Percentiles rank a stretch among this genome's conserved stretches.
Conservation (phyloP, 164 flowering plant species). For the Berberis thunbergii region DNA sequence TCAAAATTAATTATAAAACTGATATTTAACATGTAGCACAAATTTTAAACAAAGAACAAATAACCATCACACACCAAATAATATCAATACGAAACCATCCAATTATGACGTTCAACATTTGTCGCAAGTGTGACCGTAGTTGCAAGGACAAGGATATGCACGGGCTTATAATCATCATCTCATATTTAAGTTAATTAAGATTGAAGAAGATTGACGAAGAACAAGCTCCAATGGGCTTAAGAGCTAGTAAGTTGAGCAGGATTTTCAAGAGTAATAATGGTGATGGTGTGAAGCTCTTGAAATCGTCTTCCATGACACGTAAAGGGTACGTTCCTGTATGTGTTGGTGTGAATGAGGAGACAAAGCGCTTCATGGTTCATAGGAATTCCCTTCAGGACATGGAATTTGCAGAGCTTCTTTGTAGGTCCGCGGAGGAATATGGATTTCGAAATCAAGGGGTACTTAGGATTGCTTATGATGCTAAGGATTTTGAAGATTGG, state of each 20-base stretch:
- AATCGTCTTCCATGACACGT: conserved; percentile 13
- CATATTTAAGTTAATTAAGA: not conserved
- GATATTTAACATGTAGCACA: not conserved
- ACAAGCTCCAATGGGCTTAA: conserved; percentile 22
- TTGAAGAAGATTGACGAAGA: not conserved
- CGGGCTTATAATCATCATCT: not conserved
- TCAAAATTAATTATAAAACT: not conserved
- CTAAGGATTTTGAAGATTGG: conserved; percentile 39
- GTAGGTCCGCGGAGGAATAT: conserved; percentile 44
- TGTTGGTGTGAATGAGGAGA: conserved; percentile 31
- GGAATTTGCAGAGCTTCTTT: conserved; percentile 31
- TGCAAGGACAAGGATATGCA: not conserved
- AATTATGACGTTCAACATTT: not conserved
- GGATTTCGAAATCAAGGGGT: conserved; percentile 39
- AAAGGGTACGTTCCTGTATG: conserved; percentile 39
- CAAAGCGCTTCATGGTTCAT: conserved; percentile 36
- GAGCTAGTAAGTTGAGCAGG: conserved; percentile 23
- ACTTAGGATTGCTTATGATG: conserved; percentile 35
- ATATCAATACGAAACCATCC: not conserved
- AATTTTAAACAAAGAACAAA: not conserved
- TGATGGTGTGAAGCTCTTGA: conserved; percentile 9
- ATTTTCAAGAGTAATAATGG: conserved; percentile 1
- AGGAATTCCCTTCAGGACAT: conserved; percentile 20
- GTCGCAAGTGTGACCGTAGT: not conserved
- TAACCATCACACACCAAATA: not conserved